Base-by-base conservation (phyloP, 306 rosid species). In the Vigna radiata region DNA sequence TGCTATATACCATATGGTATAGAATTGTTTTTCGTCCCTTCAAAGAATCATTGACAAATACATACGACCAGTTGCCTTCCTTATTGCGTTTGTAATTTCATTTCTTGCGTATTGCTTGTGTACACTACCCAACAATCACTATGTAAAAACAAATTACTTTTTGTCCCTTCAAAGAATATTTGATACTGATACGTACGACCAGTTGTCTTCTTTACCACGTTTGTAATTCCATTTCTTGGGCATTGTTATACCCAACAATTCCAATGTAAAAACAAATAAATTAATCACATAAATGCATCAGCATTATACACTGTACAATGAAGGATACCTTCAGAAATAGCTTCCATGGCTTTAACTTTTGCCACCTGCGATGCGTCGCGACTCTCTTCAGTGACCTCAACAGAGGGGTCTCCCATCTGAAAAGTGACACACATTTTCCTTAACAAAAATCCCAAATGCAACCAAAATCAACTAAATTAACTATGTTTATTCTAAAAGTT, bases 331-430 rank as follows among this genome's bases (percentile, higher is more conserved):
- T 89, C 98, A 3, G 89, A 86, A 81, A 93, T 85, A 16, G 96
- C 95, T 81, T 89, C 98, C 82, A 89, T 70, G 17, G 96, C 96
- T 76, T 86, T 85, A 12, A 75, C 71, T 86, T 93, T 93, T 5
- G 91, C 94, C 17, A 33, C 10, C 84, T 93, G 98, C 3, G 98
- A 84, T 8, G 93, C 87, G 6, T 93, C 98, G 0, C 98, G 96
- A 65, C 17, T 86, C 83, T 93, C 98, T 2, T 93, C 98, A 8
- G 88, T 86, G 60, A 90, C 95, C 89, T 90, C 96, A 0, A 85
- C 80, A 12, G 88, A 82, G 11, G 89, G 18, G 17, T 90, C 94
- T 75, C 98, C 98, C 98, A 93, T 93, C 98, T 93, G 76, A 85
- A 84, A 87, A 46, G 18, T 23, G 13, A 27, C 47, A 67, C 14